Conservation (phyloP, 2,329 filamentous ascomycete species). For the Knoxdaviesia capensis region DNA sequence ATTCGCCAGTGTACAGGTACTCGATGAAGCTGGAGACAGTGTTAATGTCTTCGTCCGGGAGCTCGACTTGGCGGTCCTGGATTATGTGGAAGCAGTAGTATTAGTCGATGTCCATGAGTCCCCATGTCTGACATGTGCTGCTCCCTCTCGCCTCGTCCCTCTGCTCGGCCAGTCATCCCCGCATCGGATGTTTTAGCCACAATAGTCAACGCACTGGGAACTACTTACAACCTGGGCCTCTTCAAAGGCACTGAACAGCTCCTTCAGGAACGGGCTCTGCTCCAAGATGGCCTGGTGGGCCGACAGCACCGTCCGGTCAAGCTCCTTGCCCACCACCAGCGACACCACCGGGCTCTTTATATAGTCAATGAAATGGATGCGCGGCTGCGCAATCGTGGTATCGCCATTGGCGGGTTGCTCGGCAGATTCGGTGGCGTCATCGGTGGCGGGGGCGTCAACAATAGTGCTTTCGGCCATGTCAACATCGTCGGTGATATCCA, state of each 20-base stretch:
- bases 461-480: too few species aligned
- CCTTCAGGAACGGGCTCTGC: slow-evolving; percentile 55
- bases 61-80: slow-evolving; percentile 44
- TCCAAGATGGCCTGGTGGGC: slow-evolving; percentile 63
- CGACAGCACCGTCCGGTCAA: slow-evolving; percentile 41
- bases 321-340: slow-evolving; percentile 41
- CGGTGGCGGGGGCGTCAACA: too few species aligned
- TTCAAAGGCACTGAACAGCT: slow-evolving; percentile 20
- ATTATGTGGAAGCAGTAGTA: background rate
- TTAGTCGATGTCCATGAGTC: too few species aligned
- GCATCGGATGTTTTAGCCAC: too few species aligned
- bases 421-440: slow-evolving; percentile 8
- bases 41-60: slow-evolving; percentile 20
- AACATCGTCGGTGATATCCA: too few species aligned
- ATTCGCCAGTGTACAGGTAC: slow-evolving; percentile 20
- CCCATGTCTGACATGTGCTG: too few species aligned
- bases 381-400: slow-evolving; percentile 7
- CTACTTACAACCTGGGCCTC: too few species aligned
- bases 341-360: slow-evolving; percentile 51
- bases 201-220: too few species aligned
- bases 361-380: slow-evolving; percentile 32
- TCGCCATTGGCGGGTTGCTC: slow-evolving; percentile 11
- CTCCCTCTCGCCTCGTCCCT: too few species aligned
- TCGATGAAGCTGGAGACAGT: slow-evolving; percentile 20
- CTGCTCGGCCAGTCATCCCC: too few species aligned